These are phyloP conservation scores for Tylopilus subfusipes DNA, from an alignment of 768 basidiomycete genomes.

Conservation along the genomic window DNA sequence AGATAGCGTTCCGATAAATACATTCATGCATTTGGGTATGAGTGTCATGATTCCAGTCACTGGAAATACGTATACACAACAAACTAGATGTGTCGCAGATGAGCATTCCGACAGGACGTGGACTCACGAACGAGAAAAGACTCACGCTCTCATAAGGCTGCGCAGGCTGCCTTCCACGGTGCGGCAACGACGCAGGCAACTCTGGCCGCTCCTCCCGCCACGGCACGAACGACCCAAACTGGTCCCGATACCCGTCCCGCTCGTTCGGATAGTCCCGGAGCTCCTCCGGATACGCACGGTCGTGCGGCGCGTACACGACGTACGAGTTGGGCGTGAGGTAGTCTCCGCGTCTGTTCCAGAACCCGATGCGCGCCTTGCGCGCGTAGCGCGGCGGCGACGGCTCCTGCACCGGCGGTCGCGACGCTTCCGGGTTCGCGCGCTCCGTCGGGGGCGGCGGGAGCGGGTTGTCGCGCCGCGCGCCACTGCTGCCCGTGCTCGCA, in stretches of 20 bases:
- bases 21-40: neutral
- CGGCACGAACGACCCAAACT: constrained; percentile 40
- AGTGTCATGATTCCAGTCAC: constrained; percentile 8
- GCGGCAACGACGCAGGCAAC: constrained; percentile 59
- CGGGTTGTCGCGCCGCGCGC: constrained; percentile 24
- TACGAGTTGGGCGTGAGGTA: constrained; percentile 53
- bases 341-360: constrained; percentile 77
- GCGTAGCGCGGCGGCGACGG: constrained; percentile 30
- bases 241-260: constrained; percentile 54
- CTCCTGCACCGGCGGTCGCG: constrained; percentile 27
- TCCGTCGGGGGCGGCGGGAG: constrained; percentile 31
- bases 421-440: constrained; percentile 19
- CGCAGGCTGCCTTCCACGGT: constrained; percentile 47
- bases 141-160: constrained; percentile 56
- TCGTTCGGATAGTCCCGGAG: constrained; percentile 56
- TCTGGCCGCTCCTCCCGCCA: constrained; percentile 50
- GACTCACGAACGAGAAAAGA: neutral
- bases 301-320: constrained; percentile 63
- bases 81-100: constrained; percentile 29
- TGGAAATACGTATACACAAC: constrained; percentile 37
- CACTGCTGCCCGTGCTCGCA: neutral
- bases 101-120: neutral
- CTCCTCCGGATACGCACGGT: constrained; percentile 56
- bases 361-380: constrained; percentile 48
- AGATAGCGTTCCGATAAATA: constrained; percentile 22